These are phyloP conservation scores for Rhypophila decipiens DNA, from an alignment of 495 filamentous ascomycete species.

Conservation along the genomic window DNA sequence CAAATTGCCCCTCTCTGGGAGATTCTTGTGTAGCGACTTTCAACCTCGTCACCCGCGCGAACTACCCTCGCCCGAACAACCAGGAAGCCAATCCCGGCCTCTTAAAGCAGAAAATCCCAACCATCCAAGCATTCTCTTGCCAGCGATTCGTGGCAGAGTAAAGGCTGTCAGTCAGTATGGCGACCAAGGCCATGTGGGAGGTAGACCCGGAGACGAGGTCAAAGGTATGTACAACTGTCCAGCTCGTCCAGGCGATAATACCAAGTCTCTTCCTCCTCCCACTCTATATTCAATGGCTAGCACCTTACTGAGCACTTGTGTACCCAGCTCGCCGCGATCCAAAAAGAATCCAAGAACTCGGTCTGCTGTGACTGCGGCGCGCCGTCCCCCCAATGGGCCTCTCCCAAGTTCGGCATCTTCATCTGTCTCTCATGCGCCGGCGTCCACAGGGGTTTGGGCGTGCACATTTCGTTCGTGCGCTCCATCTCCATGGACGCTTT, in stretches of 20 bases:
- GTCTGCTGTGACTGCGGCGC: constrained; percentile 89
- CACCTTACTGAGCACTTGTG: too few relatives aligned
- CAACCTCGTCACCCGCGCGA: too few relatives aligned
- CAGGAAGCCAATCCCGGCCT: too few relatives aligned
- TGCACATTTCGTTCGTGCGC: constrained; percentile 97
- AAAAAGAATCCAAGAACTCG: constrained; percentile 80
- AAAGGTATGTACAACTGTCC: constrained; percentile 59
- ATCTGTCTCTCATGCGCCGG: constrained; percentile 96
- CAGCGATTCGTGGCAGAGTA: too few relatives aligned
- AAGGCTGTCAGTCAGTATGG: constrained; percentile 27
- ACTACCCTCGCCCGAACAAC: too few relatives aligned
- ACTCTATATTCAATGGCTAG: background rate
- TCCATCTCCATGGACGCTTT: constrained; percentile 97
- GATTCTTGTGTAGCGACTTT: too few relatives aligned
- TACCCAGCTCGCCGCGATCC: constrained; percentile 86
- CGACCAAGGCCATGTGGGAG: constrained; percentile 76
- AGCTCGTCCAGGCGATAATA: background rate
- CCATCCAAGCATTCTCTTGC: too few relatives aligned
- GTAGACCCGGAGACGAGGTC: constrained; percentile 92
- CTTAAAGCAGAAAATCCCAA: too few relatives aligned
- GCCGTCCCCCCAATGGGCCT: constrained; percentile 90
- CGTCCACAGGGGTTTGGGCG: constrained; percentile 87
- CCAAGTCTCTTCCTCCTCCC: background rate
- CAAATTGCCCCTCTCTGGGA: too few relatives aligned
- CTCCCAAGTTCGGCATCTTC: constrained; percentile 73